These are phyloP conservation scores for Orbilia javanica DNA, from an alignment of 2,329 filamentous ascomycete species.

Conservation along the genomic window DNA sequence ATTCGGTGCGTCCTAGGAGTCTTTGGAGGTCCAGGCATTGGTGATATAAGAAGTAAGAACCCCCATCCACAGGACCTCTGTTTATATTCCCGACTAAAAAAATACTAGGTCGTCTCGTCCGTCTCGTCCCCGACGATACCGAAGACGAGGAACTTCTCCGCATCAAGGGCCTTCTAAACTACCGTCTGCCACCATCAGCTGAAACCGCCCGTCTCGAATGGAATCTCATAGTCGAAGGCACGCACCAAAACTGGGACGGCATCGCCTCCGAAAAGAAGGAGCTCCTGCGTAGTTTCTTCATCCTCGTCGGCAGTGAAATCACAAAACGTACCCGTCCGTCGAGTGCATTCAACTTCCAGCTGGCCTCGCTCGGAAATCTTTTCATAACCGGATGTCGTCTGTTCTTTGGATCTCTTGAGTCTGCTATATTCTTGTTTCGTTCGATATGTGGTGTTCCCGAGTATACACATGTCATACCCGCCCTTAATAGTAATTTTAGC, in stretches of 20 bases:
- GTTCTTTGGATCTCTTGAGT: constrained; percentile 92
- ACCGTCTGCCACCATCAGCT: constrained; percentile 77
- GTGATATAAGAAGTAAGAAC: constrained; percentile 78
- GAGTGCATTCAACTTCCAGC: constrained; percentile 81
- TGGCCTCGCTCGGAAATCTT: constrained; percentile 81
- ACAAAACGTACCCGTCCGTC: constrained; percentile 79
- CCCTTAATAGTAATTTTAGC: constrained; percentile 94
- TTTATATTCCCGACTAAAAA: background rate
- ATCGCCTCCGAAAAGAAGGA: constrained; percentile 80
- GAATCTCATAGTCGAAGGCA: constrained; percentile 88
- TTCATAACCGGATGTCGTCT: constrained; percentile 87
- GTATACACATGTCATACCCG: constrained; percentile 82
- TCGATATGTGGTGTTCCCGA: constrained; percentile 87
- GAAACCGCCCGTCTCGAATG: constrained; percentile 79
- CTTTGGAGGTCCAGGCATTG: constrained; percentile 90
- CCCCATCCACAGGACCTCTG: background rate
- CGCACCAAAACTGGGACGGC: constrained; percentile 77
- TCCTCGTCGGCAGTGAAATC: constrained; percentile 75
- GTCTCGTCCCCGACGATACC: constrained; percentile 80
- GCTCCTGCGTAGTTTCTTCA: constrained; percentile 81
- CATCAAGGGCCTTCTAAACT: constrained; percentile 87
- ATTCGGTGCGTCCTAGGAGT: constrained; percentile 78
- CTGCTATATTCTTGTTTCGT: constrained; percentile 88
- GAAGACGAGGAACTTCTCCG: constrained; percentile 76
- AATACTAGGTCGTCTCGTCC: constrained; percentile 80